Base-by-base conservation (phyloP, 176 grass and related monocot genomes). In the Phyllostachys edulis region DNA sequence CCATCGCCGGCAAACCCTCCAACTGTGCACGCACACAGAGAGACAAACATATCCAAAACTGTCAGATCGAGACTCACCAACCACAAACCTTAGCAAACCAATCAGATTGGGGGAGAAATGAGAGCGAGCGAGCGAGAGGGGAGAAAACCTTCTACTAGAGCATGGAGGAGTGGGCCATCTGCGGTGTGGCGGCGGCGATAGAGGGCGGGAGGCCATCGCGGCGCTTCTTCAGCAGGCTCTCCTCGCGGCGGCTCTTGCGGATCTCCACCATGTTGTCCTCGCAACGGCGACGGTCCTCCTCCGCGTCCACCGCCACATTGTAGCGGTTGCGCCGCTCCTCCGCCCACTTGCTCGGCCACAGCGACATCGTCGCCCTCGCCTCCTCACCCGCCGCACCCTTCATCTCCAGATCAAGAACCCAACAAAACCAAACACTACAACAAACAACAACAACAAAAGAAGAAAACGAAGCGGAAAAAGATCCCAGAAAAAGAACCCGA, bases 181-280 rank as follows among this genome's bases (percentile, higher is more conserved):
- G 73, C 8, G 41, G 41, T 79, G 65, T 64, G 23, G 41, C 49
- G 38, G 38, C 4, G 4, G 2, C 38, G 15, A n/a, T n/a, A n/a
- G 37, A 63, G 32, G 84, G 64, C 5, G 87, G 4, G 38, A 39
- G 8, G 7, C 7, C 0, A 0, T 2, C 41, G 46, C 86, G 76
- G 26, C 89, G 86, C 82, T 86, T 94, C 82, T 94, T 91, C 63
- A 84, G 86, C 77, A 94, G 92, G 29, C 29, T 56, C 86, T 91
- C 83, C 78, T 94, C 92, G 44, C 89, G 92, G 45, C 80, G 87
- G 67, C 41, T 83, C 80, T 91, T 88, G 52, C 89, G 89, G 86
- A 94, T 94, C 86, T 91, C 92, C 38, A 94, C 89, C 24, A 94
- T 85, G 63, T 91, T 86, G 40, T 84, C 83, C 70, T 91, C 92